Conservation (phyloP, 768 basidiomycete species). For the Suillus occidentalis region DNA sequence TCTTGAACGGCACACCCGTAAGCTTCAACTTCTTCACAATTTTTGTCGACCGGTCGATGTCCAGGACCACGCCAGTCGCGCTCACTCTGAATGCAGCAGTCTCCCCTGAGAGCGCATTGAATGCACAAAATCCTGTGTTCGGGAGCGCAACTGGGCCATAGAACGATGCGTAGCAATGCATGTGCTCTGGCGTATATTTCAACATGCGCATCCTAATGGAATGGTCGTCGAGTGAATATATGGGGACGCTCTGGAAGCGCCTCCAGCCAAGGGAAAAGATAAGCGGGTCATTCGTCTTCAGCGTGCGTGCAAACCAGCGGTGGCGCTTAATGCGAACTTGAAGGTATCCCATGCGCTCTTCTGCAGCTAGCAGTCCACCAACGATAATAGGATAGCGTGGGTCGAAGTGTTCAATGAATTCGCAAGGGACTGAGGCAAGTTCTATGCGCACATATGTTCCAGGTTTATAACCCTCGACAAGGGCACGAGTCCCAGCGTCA, state of each 20-base stretch:
- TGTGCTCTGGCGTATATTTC: constrained; percentile 99
- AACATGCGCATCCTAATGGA: constrained; percentile 98
- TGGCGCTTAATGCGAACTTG: constrained; percentile 97
- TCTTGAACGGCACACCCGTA: constrained; percentile 93
- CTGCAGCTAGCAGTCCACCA: constrained; percentile 86
- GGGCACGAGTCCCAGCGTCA: constrained; percentile 71
- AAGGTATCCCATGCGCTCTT: constrained; percentile 90
- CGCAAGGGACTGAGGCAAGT: constrained; percentile 79
- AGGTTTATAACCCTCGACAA: constrained; percentile 88
- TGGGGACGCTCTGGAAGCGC: constrained; percentile 91
- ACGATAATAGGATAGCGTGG: constrained; percentile 88
- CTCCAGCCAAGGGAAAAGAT: constrained; percentile 98
- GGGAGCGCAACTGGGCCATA: constrained; percentile 91
- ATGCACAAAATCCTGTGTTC: constrained; percentile 96
- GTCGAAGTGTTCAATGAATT: constrained; percentile 92
- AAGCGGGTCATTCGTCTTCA: constrained; percentile 97
- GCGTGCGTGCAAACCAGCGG: constrained; percentile 85
- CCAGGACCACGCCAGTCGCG: constrained; percentile 93
- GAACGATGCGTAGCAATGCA: constrained; percentile 99
- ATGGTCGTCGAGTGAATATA: constrained; percentile 97
- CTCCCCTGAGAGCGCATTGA: constrained; percentile 77
- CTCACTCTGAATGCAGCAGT: constrained; percentile 81
- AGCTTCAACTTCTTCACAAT: constrained; percentile 99
- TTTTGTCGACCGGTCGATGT: constrained; percentile 88
- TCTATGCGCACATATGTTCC: constrained; percentile 94